Percentiles rank a stretch among this genome's conserved stretches.
These are phyloP conservation scores for Lablab purpureus DNA, from an alignment of 306 rosid genomes.

Conservation along the genomic window DNA sequence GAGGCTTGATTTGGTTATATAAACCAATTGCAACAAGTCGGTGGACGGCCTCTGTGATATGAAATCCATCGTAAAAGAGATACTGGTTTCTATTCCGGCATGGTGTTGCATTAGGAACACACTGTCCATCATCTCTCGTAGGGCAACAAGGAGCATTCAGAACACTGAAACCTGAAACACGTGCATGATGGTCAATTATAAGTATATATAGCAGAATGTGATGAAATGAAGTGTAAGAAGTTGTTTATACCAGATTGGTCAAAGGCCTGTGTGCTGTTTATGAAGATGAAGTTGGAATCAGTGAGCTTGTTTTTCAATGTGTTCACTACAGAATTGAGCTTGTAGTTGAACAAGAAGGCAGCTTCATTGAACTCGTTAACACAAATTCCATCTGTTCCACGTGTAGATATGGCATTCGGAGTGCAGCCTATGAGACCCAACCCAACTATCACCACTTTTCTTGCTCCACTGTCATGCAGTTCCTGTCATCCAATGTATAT, in stretches of 20 bases:
- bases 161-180: constrained; percentile 49
- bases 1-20: not conserved
- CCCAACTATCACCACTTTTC: constrained; percentile 54
- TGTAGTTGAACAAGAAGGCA: constrained; percentile 33
- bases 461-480: constrained; percentile 53
- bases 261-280: not conserved
- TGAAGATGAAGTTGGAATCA: constrained; percentile 44
- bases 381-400: constrained; percentile 42
- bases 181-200: no score
- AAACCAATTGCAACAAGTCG: not conserved
- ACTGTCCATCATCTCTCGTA: constrained; percentile 29
- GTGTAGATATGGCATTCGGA: constrained; percentile 31
- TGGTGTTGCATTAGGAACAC: constrained; percentile 27
- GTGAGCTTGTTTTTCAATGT: constrained; percentile 9
- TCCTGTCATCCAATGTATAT: constrained; percentile 9
- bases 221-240: no score
- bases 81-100: constrained; percentile 54
- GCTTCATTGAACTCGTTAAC: constrained; percentile 41
- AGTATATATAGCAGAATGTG: no score
- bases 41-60: constrained; percentile 44
- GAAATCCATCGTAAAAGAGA: constrained; percentile 57
- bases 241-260: constrained; percentile 2
- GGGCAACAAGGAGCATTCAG: constrained; percentile 48
- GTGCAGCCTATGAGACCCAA: constrained; percentile 55
- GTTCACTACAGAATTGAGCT: constrained; percentile 42